phyloP scores from a whole-genome alignment of 306 rosid species.

The Purshia tridentata region DNA sequence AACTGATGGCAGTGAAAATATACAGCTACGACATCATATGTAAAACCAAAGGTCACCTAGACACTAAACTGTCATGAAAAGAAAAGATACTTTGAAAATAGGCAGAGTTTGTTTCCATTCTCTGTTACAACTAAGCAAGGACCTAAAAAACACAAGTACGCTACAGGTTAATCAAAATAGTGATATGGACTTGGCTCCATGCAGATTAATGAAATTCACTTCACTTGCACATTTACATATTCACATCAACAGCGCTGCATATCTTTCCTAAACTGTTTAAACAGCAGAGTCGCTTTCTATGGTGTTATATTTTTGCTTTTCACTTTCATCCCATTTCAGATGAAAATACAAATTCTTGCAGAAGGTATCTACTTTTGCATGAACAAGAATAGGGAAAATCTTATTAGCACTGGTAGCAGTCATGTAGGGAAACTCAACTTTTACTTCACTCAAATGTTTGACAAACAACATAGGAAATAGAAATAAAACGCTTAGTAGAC shows the following conservation, averaged over 20 bases:
- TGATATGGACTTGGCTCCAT: background rate
- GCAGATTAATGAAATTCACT: background rate
- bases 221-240: background rate
- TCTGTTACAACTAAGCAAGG: background rate
- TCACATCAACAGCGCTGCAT: background rate
- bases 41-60: background rate
- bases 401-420: too few species aligned
- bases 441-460: background rate
- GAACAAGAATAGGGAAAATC: too few species aligned
- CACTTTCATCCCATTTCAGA: too few species aligned
- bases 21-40: background rate
- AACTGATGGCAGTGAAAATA: background rate
- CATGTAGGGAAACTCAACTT: too few species aligned
- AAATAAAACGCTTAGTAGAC: background rate
- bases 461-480: background rate
- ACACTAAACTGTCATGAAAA: background rate
- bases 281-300: background rate
- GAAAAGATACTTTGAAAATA: background rate
- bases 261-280: background rate
- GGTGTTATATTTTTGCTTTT: too few species aligned
- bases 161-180: background rate
- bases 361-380: too few species aligned
- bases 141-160: background rate
- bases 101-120: background rate
- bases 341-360: too few species aligned